Evolutionary conservation across 345 rosid species (phyloP).

Genomic region (Hibiscus tridactylites): DNA sequence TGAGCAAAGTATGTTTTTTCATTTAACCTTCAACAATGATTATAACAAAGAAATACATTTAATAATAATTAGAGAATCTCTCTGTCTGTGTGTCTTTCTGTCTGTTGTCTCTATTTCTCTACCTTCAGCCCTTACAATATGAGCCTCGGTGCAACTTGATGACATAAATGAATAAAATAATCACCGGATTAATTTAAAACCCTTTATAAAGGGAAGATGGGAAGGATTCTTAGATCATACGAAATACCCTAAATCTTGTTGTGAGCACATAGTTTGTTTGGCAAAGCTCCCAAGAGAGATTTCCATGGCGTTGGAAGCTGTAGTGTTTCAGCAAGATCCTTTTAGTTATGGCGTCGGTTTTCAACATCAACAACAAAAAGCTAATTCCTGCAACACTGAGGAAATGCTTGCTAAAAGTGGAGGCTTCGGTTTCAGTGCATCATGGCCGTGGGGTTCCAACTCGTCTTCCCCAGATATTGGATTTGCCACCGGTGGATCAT

Average conservation of each 20-base stretch:
- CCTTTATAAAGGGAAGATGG: constrained; percentile 1
- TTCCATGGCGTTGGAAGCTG: constrained; percentile 29
- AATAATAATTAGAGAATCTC: constrained; percentile 13
- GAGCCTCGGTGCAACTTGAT: constrained; percentile 16
- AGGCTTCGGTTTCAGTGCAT: constrained; percentile 12
- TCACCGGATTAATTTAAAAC: background rate
- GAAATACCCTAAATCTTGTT: background rate
- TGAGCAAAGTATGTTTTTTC: no score
- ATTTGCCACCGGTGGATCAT: background rate
- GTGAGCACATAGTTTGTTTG: background rate
- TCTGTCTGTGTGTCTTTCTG: constrained; percentile 3
- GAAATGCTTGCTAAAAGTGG: constrained; percentile 1
- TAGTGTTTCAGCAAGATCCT: constrained; percentile 26
- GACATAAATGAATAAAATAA: background rate
- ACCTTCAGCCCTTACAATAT: constrained; percentile 7
- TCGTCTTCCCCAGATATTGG: constrained; percentile 16
- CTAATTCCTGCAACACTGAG: background rate
- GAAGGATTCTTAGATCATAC: background rate
- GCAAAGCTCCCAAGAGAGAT: background rate
- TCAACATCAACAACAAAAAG: background rate
- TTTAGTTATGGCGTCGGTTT: constrained; percentile 16
- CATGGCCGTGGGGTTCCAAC: background rate
- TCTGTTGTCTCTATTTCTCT: constrained; percentile 6
- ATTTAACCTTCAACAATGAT: background rate
- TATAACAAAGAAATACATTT: background rate